These are phyloP conservation scores for Yamadazyma atmosphaerica DNA, from an alignment of 1,139 yeast genomes.

Conservation along the genomic window DNA sequence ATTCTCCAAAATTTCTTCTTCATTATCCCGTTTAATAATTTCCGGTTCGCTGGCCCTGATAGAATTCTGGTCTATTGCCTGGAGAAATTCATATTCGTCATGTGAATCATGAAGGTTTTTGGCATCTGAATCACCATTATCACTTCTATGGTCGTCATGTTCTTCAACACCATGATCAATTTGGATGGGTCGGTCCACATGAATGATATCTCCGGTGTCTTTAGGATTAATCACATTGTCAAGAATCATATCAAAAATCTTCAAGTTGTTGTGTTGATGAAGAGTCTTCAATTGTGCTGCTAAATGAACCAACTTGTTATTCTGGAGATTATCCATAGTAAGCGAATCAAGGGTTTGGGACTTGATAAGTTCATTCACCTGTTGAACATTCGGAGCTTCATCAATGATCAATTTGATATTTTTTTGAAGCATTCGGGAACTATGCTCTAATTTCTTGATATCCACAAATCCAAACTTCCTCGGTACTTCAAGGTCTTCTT, in stretches of 20 bases:
- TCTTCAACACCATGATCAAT: background rate
- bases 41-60: conserved; percentile 2
- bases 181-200: background rate
- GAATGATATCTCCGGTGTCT: background rate
- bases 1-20: conserved; percentile 1
- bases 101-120: background rate
- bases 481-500: background rate
- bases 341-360: conserved; percentile 31
- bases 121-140: too few relatives aligned
- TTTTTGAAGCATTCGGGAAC: conserved; percentile 48
- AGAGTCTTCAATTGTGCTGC: conserved; percentile 62
- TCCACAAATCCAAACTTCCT: conserved; percentile 35
- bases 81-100: conserved; percentile 10
- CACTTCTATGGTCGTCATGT: too few relatives aligned
- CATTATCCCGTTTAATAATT: conserved; percentile 6
- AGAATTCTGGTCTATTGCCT: conserved; percentile 3
- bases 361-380: conserved; percentile 33
- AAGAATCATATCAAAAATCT: conserved; percentile 49
- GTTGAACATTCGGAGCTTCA: conserved; percentile 52
- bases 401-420: conserved; percentile 51
- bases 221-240: conserved; percentile 18
- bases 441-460: conserved; percentile 42
- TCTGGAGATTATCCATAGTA: conserved; percentile 48
- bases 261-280: conserved; percentile 46
- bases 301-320: conserved; percentile 54